Evolutionary conservation across 1,139 yeast species (phyloP).

Genomic region (Debaryomyces sp.): DNA sequence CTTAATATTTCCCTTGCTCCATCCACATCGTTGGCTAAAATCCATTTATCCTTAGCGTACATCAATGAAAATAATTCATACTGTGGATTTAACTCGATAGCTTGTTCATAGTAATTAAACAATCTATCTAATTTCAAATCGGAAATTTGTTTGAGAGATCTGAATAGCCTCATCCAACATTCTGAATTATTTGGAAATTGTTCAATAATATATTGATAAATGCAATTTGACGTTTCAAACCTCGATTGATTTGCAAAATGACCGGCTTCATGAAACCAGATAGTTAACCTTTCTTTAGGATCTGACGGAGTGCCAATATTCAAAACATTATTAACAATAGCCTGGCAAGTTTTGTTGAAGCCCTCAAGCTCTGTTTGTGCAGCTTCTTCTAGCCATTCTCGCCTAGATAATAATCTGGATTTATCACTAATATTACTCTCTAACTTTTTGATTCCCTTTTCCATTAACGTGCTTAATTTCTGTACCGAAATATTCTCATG

Average conservation of each 20-base stretch:
- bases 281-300: slow-evolving; percentile 14
- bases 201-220: slow-evolving; percentile 51
- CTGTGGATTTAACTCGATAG: slow-evolving; percentile 50
- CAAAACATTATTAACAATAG: slow-evolving; percentile 34
- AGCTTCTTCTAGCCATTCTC: slow-evolving; percentile 51
- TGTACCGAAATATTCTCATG: slow-evolving; percentile 31
- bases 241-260: slow-evolving; percentile 26
- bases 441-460: slow-evolving; percentile 53
- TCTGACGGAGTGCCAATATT: slow-evolving; percentile 14
- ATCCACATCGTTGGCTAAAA: slow-evolving; percentile 42
- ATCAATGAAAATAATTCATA: slow-evolving; percentile 58
- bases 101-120: slow-evolving; percentile 53
- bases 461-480: slow-evolving; percentile 47
- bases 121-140: slow-evolving; percentile 29
- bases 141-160: slow-evolving; percentile 43
- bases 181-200: slow-evolving; percentile 50
- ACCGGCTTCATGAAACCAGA: slow-evolving; percentile 46
- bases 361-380: slow-evolving; percentile 39
- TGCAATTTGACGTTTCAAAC: slow-evolving; percentile 42
- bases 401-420: slow-evolving; percentile 28
- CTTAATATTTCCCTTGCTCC: slow-evolving; percentile 58
- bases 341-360: slow-evolving; percentile 37
- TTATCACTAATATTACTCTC: slow-evolving; percentile 20
- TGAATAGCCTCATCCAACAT: slow-evolving; percentile 59
- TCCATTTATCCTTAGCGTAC: slow-evolving; percentile 75